Conservation (phyloP, 768 basidiomycete genomes). For the Hypholoma sublateritium region DNA sequence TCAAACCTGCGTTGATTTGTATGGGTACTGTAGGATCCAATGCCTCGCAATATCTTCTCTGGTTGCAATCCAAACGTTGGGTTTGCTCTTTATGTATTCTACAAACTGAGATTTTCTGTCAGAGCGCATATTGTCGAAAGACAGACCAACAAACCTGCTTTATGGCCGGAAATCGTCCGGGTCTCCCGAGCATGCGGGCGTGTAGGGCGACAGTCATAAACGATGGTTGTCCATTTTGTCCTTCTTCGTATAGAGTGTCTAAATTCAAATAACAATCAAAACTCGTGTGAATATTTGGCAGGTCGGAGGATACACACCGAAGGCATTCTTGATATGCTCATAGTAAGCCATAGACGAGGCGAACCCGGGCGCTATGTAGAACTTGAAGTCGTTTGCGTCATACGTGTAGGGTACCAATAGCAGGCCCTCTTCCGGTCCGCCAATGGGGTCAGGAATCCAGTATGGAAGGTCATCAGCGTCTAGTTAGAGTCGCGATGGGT, state of each 20-base stretch:
- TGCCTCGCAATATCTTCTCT: conserved; percentile 16
- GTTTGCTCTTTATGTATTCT: conserved; percentile 8
- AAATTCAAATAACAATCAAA: background rate
- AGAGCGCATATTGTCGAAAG: background rate
- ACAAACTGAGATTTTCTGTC: conserved; percentile 5
- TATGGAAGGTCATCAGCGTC: conserved; percentile 19
- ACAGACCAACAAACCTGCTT: conserved; percentile 5
- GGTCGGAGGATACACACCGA: background rate
- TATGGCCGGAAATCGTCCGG: conserved; percentile 15
- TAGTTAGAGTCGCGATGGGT: background rate
- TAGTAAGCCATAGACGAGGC: conserved; percentile 18
- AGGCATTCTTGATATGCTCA: conserved; percentile 14
- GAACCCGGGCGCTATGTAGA: conserved; percentile 16
- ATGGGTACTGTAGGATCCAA: conserved; percentile 14
- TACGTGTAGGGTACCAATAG: conserved; percentile 17
- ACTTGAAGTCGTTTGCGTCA: conserved; percentile 19
- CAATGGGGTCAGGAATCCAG: conserved; percentile 17
- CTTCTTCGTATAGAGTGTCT: conserved; percentile 17
- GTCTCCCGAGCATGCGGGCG: conserved; percentile 15
- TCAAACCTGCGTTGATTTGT: background rate
- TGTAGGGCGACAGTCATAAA: conserved; percentile 16
- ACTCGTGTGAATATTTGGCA: too few relatives aligned
- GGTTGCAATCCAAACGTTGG: conserved; percentile 15
- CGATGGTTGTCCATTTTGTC: conserved; percentile 11
- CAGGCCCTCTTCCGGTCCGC: conserved; percentile 9